Percentiles rank a stretch among this genome's conserved stretches.
These are phyloP conservation scores for Gloeophyllum trabeum DNA, from an alignment of 768 basidiomycete genomes.

Conservation along the genomic window DNA sequence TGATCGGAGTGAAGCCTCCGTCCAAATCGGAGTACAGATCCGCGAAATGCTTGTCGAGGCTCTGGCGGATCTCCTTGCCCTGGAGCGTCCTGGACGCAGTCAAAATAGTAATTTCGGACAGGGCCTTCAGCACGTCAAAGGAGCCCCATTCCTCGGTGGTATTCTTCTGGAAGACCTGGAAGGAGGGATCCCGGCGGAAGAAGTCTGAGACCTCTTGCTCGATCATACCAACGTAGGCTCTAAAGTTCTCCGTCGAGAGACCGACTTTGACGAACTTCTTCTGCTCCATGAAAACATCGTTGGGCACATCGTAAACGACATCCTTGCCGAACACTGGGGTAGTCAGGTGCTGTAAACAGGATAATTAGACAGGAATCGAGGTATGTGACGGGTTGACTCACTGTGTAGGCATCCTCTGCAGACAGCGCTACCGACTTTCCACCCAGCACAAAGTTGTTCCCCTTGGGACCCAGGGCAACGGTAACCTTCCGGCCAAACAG, in stretches of 20 bases:
- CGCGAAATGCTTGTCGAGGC: constrained; percentile 77
- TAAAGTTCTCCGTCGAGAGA: constrained; percentile 84
- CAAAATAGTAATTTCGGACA: constrained; percentile 88
- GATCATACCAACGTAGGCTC: constrained; percentile 56
- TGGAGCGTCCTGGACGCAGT: constrained; percentile 92
- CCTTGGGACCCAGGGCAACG: constrained; percentile 81
- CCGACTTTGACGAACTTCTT: constrained; percentile 98
- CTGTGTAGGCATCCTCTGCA: constrained; percentile 96
- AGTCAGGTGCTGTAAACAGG: constrained; percentile 58
- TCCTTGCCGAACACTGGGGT: constrained; percentile 96
- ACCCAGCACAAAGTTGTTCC: constrained; percentile 90
- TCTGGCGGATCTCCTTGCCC: constrained; percentile 77
- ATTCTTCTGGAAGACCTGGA: constrained; percentile 49
- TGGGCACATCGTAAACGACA: constrained; percentile 96
- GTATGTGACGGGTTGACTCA: constrained; percentile 20
- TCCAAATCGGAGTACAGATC: constrained; percentile 82
- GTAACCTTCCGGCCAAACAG: constrained; percentile 85
- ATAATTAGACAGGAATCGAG: neutral
- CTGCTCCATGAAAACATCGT: constrained; percentile 96
- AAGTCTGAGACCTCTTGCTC: constrained; percentile 42
- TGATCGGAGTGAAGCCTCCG: constrained; percentile 91
- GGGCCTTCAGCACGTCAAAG: constrained; percentile 61
- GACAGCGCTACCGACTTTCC: constrained; percentile 88
- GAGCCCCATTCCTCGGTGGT: constrained; percentile 68
- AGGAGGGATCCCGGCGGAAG: constrained; percentile 51